Evolutionary conservation across 208 protist species (phyloP).

Genomic region (Novymonas esmeraldas): DNA sequence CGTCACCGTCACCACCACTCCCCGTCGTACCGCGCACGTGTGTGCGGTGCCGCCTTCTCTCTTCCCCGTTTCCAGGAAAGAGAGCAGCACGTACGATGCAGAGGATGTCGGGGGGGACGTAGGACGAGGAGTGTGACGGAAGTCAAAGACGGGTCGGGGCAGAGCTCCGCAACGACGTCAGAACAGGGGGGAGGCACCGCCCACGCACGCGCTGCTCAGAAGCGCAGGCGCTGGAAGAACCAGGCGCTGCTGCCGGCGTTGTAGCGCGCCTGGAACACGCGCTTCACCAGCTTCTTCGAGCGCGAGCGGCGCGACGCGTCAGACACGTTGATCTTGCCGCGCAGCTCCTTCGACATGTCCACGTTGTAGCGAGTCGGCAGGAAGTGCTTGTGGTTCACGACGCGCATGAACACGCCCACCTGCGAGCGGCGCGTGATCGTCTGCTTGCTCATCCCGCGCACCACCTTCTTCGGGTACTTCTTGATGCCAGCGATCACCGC

Average conservation of each 20-base stretch:
- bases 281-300: constrained; percentile 82
- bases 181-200: not conserved
- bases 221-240: constrained; percentile 99
- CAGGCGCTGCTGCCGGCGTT: constrained; percentile 97
- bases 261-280: constrained; percentile 96
- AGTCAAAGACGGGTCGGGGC: not conserved
- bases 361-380: constrained; percentile 98
- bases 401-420: constrained; percentile 97
- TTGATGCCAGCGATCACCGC: constrained; percentile 96
- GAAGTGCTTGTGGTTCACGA: constrained; percentile 99
- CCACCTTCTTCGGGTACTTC: constrained; percentile 95
- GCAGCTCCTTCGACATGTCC: constrained; percentile 91
- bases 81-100: no score
- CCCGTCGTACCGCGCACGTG: no score
- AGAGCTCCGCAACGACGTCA: not conserved
- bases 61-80: no score
- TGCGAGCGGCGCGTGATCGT: constrained; percentile 91
- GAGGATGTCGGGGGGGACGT: no score
- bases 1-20: no score
- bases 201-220: constrained; percentile 83
- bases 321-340: constrained; percentile 92
- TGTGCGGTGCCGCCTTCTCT: no score
- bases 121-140: not conserved
- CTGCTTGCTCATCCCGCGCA: constrained; percentile 95
- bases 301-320: constrained; percentile 90